phyloP scores from a whole-genome alignment of 202 grass and related monocot species.

The Carex arenaria region DNA sequence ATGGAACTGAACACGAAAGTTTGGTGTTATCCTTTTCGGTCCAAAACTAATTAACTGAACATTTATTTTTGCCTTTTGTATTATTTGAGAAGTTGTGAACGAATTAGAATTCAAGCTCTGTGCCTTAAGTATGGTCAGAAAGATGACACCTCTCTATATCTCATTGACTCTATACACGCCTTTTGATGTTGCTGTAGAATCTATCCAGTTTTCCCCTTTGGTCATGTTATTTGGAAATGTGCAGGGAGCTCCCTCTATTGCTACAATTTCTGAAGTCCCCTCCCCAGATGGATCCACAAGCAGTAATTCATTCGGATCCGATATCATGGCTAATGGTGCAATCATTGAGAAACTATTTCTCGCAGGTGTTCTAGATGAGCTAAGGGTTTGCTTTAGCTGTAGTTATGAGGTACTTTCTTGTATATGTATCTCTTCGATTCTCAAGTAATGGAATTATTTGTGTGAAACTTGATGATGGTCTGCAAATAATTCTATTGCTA shows the following conservation, averaged over 20 bases:
- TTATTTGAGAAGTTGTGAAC: neutral
- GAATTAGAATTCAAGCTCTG: neutral
- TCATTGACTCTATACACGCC: neutral
- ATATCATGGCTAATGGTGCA: conserved; percentile 37
- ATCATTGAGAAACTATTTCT: conserved; percentile 80
- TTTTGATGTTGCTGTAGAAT: neutral
- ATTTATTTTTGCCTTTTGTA: neutral
- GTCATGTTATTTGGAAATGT: conserved; percentile 18
- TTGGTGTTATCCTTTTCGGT: neutral
- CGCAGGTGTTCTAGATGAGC: conserved; percentile 88
- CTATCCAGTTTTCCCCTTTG: neutral
- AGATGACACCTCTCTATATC: neutral
- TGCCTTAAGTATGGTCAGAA: neutral
- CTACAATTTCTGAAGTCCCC: conserved; percentile 49
- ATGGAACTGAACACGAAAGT: conserved; percentile 3
- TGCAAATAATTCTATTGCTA: neutral
- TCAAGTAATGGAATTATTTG: conserved; percentile 7
- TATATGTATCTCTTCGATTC: conserved; percentile 19
- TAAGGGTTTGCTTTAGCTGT: conserved; percentile 84
- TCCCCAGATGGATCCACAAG: conserved; percentile 25
- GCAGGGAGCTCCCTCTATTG: conserved; percentile 66
- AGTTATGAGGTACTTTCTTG: conserved; percentile 66
- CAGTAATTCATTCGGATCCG: conserved; percentile 40
- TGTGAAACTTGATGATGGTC: neutral
- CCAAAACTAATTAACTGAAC: neutral